phyloP scores from a whole-genome alignment of 768 basidiomycete species.

The Galerina sulciceps region DNA sequence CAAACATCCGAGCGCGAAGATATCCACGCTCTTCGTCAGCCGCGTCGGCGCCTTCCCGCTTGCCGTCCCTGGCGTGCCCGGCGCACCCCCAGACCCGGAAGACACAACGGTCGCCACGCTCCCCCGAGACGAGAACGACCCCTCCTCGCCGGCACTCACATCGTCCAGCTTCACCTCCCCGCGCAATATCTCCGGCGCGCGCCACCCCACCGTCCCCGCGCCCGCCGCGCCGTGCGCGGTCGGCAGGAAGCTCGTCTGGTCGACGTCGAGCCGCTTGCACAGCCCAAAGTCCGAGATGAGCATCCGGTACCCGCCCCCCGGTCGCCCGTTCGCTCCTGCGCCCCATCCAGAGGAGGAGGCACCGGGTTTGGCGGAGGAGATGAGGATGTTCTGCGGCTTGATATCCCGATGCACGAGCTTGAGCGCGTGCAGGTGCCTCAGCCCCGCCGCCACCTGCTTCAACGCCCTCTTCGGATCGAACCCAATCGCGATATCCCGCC shows the following conservation, averaged over 20 bases:
- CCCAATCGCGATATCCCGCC: constrained; percentile 74
- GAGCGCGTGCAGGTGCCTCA: constrained; percentile 89
- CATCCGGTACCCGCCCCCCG: constrained; percentile 65
- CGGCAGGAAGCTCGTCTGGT: constrained; percentile 95
- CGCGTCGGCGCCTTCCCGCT: constrained; percentile 57
- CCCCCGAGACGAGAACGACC: constrained; percentile 63
- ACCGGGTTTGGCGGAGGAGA: constrained; percentile 66
- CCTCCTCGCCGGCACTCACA: constrained; percentile 55
- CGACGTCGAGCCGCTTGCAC: constrained; percentile 92
- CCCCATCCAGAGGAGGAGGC: neutral
- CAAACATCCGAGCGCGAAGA: constrained; percentile 94
- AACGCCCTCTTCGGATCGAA: constrained; percentile 91
- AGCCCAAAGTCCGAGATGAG: constrained; percentile 97
- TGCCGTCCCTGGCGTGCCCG: constrained; percentile 30
- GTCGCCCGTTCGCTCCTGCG: constrained; percentile 40
- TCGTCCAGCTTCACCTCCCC: constrained; percentile 96
- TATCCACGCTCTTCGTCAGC: constrained; percentile 94
- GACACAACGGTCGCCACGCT: constrained; percentile 57
- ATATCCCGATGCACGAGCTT: constrained; percentile 99
- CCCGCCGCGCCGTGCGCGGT: constrained; percentile 88
- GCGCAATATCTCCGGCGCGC: constrained; percentile 93
- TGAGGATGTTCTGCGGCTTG: constrained; percentile 96
- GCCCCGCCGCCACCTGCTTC: constrained; percentile 82
- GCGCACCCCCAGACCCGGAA: constrained; percentile 23
- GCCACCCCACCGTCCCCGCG: constrained; percentile 96